phyloP scores from a whole-genome alignment of 768 basidiomycete species.

The Collybiopsis luxurians region DNA sequence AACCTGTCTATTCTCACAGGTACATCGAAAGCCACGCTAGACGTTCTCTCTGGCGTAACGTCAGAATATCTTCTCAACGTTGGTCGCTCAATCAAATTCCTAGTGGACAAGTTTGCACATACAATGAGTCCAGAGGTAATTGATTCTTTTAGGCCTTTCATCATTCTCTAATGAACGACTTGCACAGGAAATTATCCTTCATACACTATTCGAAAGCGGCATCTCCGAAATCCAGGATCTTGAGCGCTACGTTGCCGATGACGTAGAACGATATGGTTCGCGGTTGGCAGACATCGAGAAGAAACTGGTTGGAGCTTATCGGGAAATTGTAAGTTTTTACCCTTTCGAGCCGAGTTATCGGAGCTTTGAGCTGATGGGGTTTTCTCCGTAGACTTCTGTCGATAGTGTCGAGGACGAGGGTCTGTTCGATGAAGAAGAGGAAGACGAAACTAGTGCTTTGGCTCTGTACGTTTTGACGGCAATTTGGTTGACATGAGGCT shows the following conservation, averaged over 20 bases:
- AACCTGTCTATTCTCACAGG: constrained; percentile 38
- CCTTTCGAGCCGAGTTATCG: neutral
- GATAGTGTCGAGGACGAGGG: constrained; percentile 51
- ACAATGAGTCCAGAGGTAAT: constrained; percentile 85
- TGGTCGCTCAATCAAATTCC: constrained; percentile 79
- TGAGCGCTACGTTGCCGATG: constrained; percentile 86
- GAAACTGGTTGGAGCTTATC: constrained; percentile 81
- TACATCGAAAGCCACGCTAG: constrained; percentile 70
- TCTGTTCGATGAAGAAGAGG: constrained; percentile 48
- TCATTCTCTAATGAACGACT: no score
- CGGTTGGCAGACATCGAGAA: constrained; percentile 79
- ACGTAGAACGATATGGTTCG: constrained; percentile 77
- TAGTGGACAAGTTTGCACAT: constrained; percentile 76
- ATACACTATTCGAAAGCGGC: constrained; percentile 89
- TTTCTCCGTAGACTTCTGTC: constrained; percentile 30
- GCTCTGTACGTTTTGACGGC: constrained; percentile 31
- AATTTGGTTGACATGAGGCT: neutral
- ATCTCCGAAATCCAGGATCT: constrained; percentile 74
- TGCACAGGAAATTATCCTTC: constrained; percentile 91
- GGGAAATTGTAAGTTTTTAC: constrained; percentile 63
- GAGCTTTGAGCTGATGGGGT: neutral
- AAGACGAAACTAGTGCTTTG: constrained; percentile 39
- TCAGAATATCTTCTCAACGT: constrained; percentile 83
- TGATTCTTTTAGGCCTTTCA: constrained; percentile 1
- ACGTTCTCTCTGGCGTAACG: constrained; percentile 73